phyloP scores from a whole-genome alignment of 2,329 filamentous ascomycete species.

The Penicillium sp. region DNA sequence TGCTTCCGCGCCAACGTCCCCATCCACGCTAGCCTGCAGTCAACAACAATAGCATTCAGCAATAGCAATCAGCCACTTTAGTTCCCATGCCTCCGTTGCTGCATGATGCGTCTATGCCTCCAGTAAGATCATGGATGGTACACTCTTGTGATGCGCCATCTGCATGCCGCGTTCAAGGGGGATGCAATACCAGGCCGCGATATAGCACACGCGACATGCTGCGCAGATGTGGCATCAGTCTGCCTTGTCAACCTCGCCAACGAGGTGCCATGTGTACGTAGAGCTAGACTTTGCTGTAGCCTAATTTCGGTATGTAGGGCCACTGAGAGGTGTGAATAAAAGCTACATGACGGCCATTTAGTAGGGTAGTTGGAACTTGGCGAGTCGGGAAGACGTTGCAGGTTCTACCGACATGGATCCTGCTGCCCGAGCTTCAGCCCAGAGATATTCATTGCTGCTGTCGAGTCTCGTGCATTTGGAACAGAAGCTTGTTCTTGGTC shows the following conservation, averaged over 20 bases:
- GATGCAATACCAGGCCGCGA: neutral
- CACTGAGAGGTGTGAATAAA: neutral
- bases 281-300: neutral
- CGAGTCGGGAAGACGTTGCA: neutral
- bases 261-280: neutral
- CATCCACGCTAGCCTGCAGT: neutral
- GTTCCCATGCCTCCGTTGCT: constrained; percentile 1
- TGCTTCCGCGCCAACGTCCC: neutral
- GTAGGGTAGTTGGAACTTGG: neutral
- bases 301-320: neutral
- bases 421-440: neutral
- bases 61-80: neutral
- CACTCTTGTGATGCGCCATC: constrained; percentile 9
- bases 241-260: neutral
- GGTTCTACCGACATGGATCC: neutral
- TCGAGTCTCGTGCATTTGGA: neutral
- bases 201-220: neutral
- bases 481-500: neutral
- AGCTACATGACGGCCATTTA: neutral
- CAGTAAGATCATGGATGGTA: neutral
- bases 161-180: constrained; percentile 1
- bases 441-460: neutral
- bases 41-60: neutral
- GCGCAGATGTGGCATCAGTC: neutral
- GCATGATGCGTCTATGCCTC: constrained; percentile 4